A percentile compares a stretch with the other conserved stretches of the same genome.
These are phyloP conservation scores for Pseudogymnoascus sp. DNA, from an alignment of 2,329 filamentous ascomycete species.

Conservation along the genomic window DNA sequence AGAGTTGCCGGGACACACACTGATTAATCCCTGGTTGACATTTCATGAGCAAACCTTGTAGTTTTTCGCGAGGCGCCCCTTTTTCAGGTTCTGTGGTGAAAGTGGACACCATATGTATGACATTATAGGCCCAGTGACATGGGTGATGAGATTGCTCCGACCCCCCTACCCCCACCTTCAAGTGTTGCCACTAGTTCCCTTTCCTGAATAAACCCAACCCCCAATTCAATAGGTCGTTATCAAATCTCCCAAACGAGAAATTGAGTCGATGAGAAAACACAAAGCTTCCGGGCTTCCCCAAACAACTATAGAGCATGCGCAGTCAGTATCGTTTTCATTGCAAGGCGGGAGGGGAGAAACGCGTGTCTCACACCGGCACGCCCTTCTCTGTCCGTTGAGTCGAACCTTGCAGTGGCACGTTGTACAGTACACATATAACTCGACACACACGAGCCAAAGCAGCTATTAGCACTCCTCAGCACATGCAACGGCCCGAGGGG, in stretches of 20 bases:
- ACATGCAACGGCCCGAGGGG: conserved; percentile 4
- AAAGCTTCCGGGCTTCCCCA: not conserved
- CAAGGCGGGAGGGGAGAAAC: not conserved
- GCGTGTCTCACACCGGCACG: not conserved
- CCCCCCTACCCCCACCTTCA: not conserved
- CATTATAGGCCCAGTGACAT: conserved; percentile 2
- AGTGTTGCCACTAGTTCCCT: not conserved
- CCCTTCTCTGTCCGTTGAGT: not conserved
- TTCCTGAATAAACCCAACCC: not conserved
- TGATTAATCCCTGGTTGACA: not conserved
- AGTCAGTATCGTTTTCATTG: not conserved
- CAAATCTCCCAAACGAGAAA: not conserved
- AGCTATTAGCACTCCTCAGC: not conserved
- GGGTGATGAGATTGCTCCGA: conserved; percentile 3
- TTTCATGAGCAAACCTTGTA: not conserved
- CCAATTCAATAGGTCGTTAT: not conserved
- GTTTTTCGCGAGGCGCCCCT: not conserved
- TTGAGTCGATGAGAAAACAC: not conserved
- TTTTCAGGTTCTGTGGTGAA: not conserved
- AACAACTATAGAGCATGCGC: not conserved
- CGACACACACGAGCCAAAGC: not conserved
- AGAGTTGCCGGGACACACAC: not conserved
- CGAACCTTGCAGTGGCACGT: not conserved
- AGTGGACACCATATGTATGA: conserved; percentile 5
- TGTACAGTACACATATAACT: not conserved